Evolutionary conservation across 1,139 yeast genomes (phyloP).

Genomic region (Yamadazyma conglobata): DNA sequence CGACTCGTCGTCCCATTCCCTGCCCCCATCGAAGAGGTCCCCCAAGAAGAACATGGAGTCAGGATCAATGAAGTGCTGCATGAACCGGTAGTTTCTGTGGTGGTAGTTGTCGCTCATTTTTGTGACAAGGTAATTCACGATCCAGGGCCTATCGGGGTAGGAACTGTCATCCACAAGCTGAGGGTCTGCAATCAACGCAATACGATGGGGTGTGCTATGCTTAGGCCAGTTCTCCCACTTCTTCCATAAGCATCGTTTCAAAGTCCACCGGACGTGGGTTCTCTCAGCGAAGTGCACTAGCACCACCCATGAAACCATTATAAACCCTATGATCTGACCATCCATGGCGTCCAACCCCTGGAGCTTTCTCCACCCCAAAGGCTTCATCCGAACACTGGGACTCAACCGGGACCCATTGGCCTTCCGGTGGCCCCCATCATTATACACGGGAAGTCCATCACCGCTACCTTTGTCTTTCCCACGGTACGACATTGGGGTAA

Average conservation of each 20-base stretch:
- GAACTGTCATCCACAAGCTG: slow-evolving; percentile 82
- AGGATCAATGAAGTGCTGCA: slow-evolving; percentile 63
- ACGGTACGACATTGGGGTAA: slow-evolving; percentile 12
- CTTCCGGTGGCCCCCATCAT: no score
- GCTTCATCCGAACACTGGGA: no score
- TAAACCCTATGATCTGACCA: slow-evolving; percentile 3
- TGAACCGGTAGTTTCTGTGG: slow-evolving; percentile 66
- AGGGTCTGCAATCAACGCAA: slow-evolving; percentile 86
- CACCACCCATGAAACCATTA: slow-evolving; percentile 37
- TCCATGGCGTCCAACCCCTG: no score
- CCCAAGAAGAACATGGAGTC: slow-evolving; percentile 80
- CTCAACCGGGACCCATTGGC: no score
- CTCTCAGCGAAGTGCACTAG: slow-evolving; percentile 62
- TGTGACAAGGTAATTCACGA: slow-evolving; percentile 45
- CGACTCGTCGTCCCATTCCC: slow-evolving; percentile 62
- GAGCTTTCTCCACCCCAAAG: no score
- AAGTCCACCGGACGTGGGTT: slow-evolving; percentile 44
- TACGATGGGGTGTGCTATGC: slow-evolving; percentile 44
- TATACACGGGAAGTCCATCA: slow-evolving; percentile 9
- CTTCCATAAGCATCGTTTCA: slow-evolving; percentile 59
- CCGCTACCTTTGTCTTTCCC: slow-evolving; percentile 11
- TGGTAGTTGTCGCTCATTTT: slow-evolving; percentile 70
- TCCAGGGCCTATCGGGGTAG: slow-evolving; percentile 53
- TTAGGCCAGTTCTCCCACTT: slow-evolving; percentile 57
- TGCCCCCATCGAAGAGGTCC: slow-evolving; percentile 91